These are phyloP conservation scores for Silene noctiflora DNA, from an alignment of 179 eudicot species.

Conservation along the genomic window DNA sequence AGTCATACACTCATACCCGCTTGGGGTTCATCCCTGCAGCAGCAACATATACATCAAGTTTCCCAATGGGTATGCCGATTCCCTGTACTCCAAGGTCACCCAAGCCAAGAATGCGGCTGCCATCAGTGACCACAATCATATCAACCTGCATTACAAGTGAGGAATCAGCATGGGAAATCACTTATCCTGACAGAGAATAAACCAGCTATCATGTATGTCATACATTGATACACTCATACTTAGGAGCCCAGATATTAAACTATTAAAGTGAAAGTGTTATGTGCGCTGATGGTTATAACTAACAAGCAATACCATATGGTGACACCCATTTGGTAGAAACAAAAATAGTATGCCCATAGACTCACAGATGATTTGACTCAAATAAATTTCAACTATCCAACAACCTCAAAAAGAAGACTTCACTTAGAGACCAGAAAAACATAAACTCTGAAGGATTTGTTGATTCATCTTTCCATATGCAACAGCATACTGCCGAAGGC, in stretches of 20 bases:
- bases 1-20: constrained; percentile 76
- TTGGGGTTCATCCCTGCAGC: constrained; percentile 99
- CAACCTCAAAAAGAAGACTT: neutral
- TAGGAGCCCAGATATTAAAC: too few species aligned
- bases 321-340: neutral
- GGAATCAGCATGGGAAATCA: constrained; percentile 12
- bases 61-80: constrained; percentile 95
- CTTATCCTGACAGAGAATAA: neutral
- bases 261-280: neutral
- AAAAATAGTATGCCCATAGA: neutral
- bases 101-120: constrained; percentile 95
- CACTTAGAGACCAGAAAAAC: neutral
- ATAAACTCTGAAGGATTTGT: neutral
- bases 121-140: constrained; percentile 99
- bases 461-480: neutral
- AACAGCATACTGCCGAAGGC: neutral
- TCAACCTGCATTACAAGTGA: constrained; percentile 63
- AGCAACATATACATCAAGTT: constrained; percentile 97
- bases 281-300: neutral
- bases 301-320: neutral
- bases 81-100: constrained; percentile 99
- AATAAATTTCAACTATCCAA: neutral
- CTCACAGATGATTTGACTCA: neutral
- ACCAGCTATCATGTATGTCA: neutral
- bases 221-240: neutral